Evolutionary conservation across 2,329 filamentous ascomycete species (phyloP).

Genomic region (Penicillium sp.): DNA sequence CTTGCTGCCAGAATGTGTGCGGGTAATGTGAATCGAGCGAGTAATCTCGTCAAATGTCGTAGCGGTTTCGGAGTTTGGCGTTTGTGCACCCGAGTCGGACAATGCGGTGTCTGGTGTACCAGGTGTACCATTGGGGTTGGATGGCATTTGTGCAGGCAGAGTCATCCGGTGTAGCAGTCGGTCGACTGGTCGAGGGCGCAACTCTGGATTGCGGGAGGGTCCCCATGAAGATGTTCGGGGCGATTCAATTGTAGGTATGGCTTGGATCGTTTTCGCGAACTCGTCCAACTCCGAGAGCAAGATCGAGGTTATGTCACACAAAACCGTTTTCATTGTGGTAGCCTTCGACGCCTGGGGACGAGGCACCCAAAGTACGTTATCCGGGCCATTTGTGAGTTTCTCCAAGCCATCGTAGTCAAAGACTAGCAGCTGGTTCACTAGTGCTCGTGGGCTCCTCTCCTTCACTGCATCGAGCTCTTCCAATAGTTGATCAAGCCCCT

Average conservation of each 20-base stretch:
- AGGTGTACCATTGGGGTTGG: conserved; percentile 38
- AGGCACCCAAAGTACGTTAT: conserved; percentile 71
- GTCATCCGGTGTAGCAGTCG: conserved; percentile 72
- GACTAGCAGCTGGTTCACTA: conserved; percentile 75
- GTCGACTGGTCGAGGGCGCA: conserved; percentile 50
- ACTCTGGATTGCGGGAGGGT: conserved; percentile 52
- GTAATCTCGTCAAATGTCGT: conserved; percentile 57
- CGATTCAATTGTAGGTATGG: conserved; percentile 72
- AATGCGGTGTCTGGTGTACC: conserved; percentile 37
- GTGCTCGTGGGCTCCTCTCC: conserved; percentile 71
- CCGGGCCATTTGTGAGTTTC: conserved; percentile 55
- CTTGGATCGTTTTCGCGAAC: conserved; percentile 71
- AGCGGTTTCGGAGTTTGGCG: conserved; percentile 44
- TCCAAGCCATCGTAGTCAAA: conserved; percentile 68
- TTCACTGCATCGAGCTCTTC: conserved; percentile 70
- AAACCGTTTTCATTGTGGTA: conserved; percentile 77
- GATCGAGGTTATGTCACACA: conserved; percentile 75
- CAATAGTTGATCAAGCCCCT: conserved; percentile 41
- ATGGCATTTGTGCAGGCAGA: conserved; percentile 64
- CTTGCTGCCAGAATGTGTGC: conserved; percentile 40
- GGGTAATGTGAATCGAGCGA: conserved; percentile 42
- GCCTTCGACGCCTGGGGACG: conserved; percentile 65
- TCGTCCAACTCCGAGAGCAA: conserved; percentile 74
- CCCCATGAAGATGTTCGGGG: conserved; percentile 56
- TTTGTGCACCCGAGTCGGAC: conserved; percentile 37